Evolutionary conservation across 1,284 basidiomycete species (phyloP), one percentile per base, ranked within the genome.

Genomic region (Marasmius fiardii): DNA sequence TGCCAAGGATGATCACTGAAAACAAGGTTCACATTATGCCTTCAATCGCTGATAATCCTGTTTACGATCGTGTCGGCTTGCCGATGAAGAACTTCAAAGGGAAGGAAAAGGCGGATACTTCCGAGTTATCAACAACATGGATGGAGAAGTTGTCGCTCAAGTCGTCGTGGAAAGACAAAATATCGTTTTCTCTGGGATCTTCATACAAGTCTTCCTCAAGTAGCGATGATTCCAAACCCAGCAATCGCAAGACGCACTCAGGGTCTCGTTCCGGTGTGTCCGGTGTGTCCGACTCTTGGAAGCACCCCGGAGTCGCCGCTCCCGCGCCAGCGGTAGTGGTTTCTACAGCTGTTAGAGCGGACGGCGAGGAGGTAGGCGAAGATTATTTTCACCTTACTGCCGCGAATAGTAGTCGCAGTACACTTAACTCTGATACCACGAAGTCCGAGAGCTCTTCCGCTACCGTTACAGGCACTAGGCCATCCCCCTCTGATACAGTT

Each of bases 281-380:
- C 23, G 70, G 72, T 20, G 49, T 69, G 4, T 64, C 72, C 16
- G 65, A 68, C 24, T 74, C 72, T 50, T 80, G 78, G 77, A 76
- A 79, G 61, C 77, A 80, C 62, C 77, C 75, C 21, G 77, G 78
- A 28, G 66, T 74, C n/a, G 71, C 74, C n/a, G 71, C 76, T 12
- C 79, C 72, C 26, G 79, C 78, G 0, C 79, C 79, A 47, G 78
- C 77, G 2, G 71, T 81, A 16, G 68, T 80, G 43, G 76, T 80
- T 7, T 78, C 76, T 39, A 73, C 75, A 24, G 70, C 76, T 26
- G 77, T 74, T 14, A 67, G 71, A 34, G 71, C 76, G 31, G 73
- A 71, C 62, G 74, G 73, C n/a, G 68, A 66, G 28, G 71, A 73
- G 48, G 64, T 68, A 44, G 58, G 61, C 18, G 67, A 66, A 31